phyloP scores from a whole-genome alignment of 2,329 filamentous ascomycete genomes.

The Periconia digitata region DNA sequence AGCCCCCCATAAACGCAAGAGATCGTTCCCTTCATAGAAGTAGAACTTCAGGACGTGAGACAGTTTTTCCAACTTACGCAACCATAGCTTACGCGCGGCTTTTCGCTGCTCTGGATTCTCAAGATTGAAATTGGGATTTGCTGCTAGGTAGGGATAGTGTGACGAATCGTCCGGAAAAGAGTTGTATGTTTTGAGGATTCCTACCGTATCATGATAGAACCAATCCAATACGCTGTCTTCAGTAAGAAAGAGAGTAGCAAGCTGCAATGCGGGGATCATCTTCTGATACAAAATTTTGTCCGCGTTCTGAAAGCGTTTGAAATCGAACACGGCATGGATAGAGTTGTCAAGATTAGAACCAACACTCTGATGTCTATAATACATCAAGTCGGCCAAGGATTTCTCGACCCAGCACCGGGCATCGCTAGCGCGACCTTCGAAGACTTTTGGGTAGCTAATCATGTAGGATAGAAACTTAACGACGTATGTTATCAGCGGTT shows the following conservation, averaged over 20 bases:
- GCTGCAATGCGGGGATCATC: not conserved
- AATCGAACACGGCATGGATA: not conserved
- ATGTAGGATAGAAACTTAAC: too few relatives aligned
- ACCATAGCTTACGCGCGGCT: not conserved
- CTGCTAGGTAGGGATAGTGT: not conserved
- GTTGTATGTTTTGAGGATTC: not conserved
- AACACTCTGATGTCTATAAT: not conserved
- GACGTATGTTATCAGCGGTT: too few relatives aligned
- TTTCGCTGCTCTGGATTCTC: not conserved
- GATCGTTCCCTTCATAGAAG: not conserved
- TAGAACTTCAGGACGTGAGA: not conserved
- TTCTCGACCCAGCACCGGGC: not conserved
- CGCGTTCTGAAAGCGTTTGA: not conserved
- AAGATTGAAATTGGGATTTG: not conserved
- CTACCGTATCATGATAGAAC: not conserved
- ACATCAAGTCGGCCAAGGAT: not conserved
- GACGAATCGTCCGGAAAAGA: not conserved
- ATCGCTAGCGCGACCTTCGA: not conserved
- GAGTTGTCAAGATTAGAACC: not conserved
- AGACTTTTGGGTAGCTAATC: not conserved
- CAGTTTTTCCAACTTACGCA: not conserved
- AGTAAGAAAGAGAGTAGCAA: not conserved
- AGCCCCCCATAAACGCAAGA: not conserved
- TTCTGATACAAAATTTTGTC: not conserved
- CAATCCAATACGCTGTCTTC: not conserved